Percentiles rank a stretch among this genome's conserved stretches.
phyloP scores from a whole-genome alignment of 805 yeast species.

The Candida rishiriensis region DNA sequence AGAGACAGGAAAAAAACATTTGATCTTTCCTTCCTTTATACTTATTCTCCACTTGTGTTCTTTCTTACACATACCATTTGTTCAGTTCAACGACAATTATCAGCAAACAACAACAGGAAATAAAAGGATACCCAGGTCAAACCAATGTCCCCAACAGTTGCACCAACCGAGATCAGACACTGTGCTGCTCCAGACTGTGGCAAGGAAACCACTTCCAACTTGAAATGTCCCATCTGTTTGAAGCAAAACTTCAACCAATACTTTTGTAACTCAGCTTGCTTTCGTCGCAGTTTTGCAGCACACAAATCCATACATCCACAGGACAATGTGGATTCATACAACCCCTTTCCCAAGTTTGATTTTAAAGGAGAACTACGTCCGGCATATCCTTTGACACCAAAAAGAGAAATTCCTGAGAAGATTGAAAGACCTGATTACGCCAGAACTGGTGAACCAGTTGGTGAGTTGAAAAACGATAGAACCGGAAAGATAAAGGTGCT shows the following conservation, averaged over 20 bases:
- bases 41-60: no score
- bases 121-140: neutral
- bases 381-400: slow-evolving; percentile 72
- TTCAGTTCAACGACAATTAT: no score
- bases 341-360: slow-evolving; percentile 80
- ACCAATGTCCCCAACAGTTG: neutral
- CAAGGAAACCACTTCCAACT: slow-evolving; percentile 63
- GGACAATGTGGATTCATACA: slow-evolving; percentile 56
- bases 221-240: slow-evolving; percentile 91
- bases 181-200: slow-evolving; percentile 87
- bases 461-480: slow-evolving; percentile 73
- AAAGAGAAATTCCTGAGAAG: slow-evolving; percentile 64
- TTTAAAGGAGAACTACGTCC: slow-evolving; percentile 78
- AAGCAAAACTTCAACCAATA: slow-evolving; percentile 57
- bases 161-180: slow-evolving; percentile 8
- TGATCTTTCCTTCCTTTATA: no score
- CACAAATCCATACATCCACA: slow-evolving; percentile 76
- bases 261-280: slow-evolving; percentile 84
- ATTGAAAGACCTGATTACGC: slow-evolving; percentile 84
- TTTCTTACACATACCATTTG: no score
- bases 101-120: no score
- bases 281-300: slow-evolving; percentile 60
- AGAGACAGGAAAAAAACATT: no score
- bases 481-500: slow-evolving; percentile 60
- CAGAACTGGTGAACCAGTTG: slow-evolving; percentile 66